phyloP scores from a whole-genome alignment of 345 rosid genomes.

The Cardamine occulta region DNA sequence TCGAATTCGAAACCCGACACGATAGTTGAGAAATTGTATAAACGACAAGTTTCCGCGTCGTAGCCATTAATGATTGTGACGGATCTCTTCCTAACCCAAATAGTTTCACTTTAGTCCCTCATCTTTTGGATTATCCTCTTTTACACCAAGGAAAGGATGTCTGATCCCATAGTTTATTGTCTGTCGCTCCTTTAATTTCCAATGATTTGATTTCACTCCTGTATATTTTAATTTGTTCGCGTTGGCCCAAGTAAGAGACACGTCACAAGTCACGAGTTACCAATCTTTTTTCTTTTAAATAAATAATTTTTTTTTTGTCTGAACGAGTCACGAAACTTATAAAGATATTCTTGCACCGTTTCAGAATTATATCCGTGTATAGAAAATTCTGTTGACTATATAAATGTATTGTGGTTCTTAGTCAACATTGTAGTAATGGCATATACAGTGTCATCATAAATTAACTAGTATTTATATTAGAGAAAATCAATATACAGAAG shows the following conservation, averaged over 20 bases:
- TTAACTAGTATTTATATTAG: neutral
- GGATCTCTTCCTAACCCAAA: conserved; percentile 35
- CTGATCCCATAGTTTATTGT: conserved; percentile 9
- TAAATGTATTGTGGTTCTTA: neutral
- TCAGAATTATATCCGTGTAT: conserved; percentile 5
- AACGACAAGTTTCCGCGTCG: conserved; percentile 58
- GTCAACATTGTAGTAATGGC: conserved; percentile 16
- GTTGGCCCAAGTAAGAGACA: neutral
- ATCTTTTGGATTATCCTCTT: neutral
- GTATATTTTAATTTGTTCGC: neutral
- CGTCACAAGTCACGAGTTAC: neutral
- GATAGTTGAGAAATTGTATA: conserved; percentile 40
- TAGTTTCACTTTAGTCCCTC: conserved; percentile 36
- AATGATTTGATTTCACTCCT: neutral
- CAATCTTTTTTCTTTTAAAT: neutral
- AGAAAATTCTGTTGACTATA: conserved; percentile 9
- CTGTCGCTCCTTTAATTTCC: conserved; percentile 6
- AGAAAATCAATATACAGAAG: too few species aligned
- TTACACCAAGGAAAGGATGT: neutral
- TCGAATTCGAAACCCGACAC: conserved; percentile 29
- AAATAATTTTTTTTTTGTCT: neutral
- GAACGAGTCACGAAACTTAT: conserved; percentile 15
- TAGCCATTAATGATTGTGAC: conserved; percentile 57
- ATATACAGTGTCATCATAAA: neutral
- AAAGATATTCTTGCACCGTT: conserved; percentile 26